Percentiles rank a stretch among this genome's conserved stretches.
Evolutionary conservation across 2,329 filamentous ascomycete species (phyloP).

Genomic region (Elsinoe arachidis): DNA sequence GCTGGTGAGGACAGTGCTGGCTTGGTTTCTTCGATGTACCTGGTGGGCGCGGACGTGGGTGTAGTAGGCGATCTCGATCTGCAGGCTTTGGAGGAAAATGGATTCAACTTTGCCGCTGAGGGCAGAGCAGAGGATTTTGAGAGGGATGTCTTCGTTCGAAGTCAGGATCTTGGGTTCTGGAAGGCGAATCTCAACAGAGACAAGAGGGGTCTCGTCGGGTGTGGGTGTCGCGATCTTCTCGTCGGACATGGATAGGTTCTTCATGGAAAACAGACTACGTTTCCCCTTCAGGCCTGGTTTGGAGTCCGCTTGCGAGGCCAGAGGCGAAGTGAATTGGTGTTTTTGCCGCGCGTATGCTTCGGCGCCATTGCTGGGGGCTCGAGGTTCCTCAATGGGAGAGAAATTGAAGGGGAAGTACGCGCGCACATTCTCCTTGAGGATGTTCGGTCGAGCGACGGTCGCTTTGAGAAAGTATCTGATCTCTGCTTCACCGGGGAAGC

Average conservation of each 20-base stretch:
- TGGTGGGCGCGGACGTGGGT: constrained; percentile 75
- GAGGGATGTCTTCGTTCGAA: constrained; percentile 75
- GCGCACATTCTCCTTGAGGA: constrained; percentile 86
- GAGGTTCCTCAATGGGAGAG: constrained; percentile 82
- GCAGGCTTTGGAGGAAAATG: constrained; percentile 67
- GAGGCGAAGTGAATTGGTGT: constrained; percentile 46
- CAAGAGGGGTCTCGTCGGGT: constrained; percentile 40
- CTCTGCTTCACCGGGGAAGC: constrained; percentile 77
- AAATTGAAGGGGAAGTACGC: constrained; percentile 63
- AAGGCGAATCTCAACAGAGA: constrained; percentile 73
- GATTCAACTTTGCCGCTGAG: constrained; percentile 59
- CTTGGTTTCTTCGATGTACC: constrained; percentile 58
- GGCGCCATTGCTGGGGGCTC: constrained; percentile 56
- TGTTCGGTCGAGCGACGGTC: constrained; percentile 79
- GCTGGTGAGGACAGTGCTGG: constrained; percentile 67
- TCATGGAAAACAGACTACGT: constrained; percentile 17
- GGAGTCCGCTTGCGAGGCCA: constrained; percentile 13
- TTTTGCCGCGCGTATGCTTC: constrained; percentile 76
- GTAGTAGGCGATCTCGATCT: constrained; percentile 71
- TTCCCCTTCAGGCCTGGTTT: constrained; percentile 22
- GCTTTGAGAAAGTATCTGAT: constrained; percentile 92
- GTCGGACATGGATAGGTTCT: constrained; percentile 1
- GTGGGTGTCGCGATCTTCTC: constrained; percentile 18
- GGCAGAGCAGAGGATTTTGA: constrained; percentile 73
- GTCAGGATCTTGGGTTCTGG: constrained; percentile 83